Evolutionary conservation across 352 stramenopile species (phyloP), one percentile per base, ranked within the genome.

Genomic region (Phytopythium chamaehyphon): DNA sequence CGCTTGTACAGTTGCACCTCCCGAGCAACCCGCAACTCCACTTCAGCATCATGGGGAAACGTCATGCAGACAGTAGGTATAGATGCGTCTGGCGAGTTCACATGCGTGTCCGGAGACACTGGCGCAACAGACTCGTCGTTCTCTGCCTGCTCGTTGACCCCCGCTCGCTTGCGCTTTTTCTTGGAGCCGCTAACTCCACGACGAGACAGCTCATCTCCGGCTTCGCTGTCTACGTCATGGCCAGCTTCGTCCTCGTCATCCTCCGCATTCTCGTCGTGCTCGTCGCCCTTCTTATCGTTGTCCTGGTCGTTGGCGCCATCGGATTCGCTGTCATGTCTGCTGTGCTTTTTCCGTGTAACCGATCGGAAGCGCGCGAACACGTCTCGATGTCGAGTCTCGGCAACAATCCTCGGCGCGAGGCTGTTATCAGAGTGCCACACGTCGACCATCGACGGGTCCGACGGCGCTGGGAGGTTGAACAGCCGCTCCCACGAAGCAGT

Each of bases 361-460:
- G 73, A 47, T 5, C 65, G 72, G 36, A 92, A 88, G 45, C 66
- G 65, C 8, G 81, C 76, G n/a, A 61, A 59, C n/a, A 88, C 72
- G 38, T 85, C 71, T 9, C 45, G 61, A 46, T 86, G 80, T 42
- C 81, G 86, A 33, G 76, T 90, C 23, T 88, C 74, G 0, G 78
- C 64, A 26, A 88, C 46, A 31, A 85, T 71, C 2, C 81, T 72
- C 1, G 81, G 63, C 10, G 73, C 68, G 6, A 92, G 45, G 2
- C 50, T 50, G 33, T 85, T 68, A 16, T 85, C 74, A 2, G 66
- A 10, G 53, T 92, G 81, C 81, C 81, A 92, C 1, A 92, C 81
- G 37, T 92, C 81, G 26, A 92, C 60, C 61, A 92, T 69, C 1
- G 76, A 75, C 40, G 85, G 75, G 39, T 92, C 73, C 1, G 64